Conservation (phyloP, 2,329 filamentous ascomycete genomes). For the Diaporthe sp. region DNA sequence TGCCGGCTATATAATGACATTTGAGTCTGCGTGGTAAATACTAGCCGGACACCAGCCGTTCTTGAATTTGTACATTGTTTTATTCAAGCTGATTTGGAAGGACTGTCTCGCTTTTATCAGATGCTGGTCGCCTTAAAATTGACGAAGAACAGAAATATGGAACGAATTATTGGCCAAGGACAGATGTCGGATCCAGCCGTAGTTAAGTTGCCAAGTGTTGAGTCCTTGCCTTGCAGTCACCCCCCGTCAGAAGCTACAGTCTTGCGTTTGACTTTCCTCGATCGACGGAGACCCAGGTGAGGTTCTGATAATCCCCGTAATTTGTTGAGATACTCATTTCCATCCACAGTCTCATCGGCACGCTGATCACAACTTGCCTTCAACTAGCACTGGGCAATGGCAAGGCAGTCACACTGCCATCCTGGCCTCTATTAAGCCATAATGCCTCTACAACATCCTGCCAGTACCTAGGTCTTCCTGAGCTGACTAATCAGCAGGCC, state of each 20-base stretch:
- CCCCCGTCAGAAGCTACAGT: not conserved
- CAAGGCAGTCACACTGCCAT: not conserved
- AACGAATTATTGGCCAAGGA: not conserved
- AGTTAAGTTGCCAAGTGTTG: not conserved
- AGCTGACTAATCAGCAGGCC: not conserved
- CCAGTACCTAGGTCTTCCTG: not conserved
- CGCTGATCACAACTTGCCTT: not conserved
- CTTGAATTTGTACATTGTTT: no score
- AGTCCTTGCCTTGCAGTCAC: not conserved
- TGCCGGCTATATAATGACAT: not conserved
- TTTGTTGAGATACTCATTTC: not conserved
- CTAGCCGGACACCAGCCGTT: not conserved
- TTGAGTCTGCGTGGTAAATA: not conserved
- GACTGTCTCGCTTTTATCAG: not conserved
- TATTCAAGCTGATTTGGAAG: not conserved
- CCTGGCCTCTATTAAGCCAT: not conserved
- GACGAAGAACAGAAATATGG: not conserved
- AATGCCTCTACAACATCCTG: not conserved
- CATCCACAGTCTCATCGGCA: not conserved
- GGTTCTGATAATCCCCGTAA: not conserved
- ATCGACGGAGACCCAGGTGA: not conserved
- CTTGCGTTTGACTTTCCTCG: not conserved
- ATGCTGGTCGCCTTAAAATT: not conserved
- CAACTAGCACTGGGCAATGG: not conserved
- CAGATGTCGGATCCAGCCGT: slow-evolving; percentile 5